These are phyloP conservation scores for Micromonas pusilla DNA, from an alignment of 139 green algal genomes.

Conservation along the genomic window DNA sequence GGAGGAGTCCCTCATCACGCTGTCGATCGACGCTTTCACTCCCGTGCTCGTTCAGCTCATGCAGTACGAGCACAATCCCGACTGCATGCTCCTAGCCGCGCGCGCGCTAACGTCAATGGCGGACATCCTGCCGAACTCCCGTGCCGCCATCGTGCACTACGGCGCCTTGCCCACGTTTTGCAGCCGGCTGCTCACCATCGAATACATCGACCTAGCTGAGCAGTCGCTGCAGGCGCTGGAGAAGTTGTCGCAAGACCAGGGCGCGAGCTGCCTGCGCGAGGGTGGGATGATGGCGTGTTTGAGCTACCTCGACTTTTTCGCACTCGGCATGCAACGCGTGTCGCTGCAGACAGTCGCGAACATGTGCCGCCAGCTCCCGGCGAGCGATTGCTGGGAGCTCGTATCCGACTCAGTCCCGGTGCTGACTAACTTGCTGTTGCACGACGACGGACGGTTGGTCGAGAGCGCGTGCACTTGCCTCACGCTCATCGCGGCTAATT, in stretches of 20 bases:
- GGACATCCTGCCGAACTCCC: slow-evolving; percentile 69
- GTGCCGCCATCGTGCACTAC: slow-evolving; percentile 72
- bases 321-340: slow-evolving; percentile 81
- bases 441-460: slow-evolving; percentile 73
- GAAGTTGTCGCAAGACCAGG: slow-evolving; percentile 87
- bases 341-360: slow-evolving; percentile 80
- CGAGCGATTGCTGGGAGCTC: slow-evolving; percentile 41
- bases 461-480: slow-evolving; percentile 79
- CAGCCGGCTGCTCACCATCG: slow-evolving; percentile 78
- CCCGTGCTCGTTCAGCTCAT: slow-evolving; percentile 80
- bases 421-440: slow-evolving; percentile 75
- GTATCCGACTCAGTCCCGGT: slow-evolving; percentile 71
- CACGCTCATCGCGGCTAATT: slow-evolving; percentile 62
- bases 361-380: slow-evolving; percentile 66
- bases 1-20: slow-evolving; percentile 72
- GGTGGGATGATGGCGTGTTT: slow-evolving; percentile 81
- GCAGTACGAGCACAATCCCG: slow-evolving; percentile 77
- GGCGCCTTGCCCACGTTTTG: slow-evolving; percentile 75
- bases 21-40: slow-evolving; percentile 77
- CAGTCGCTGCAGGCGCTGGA: slow-evolving; percentile 80
- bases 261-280: slow-evolving; percentile 48
- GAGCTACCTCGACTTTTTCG: slow-evolving; percentile 94
- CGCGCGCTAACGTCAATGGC: slow-evolving; percentile 83
- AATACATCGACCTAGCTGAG: slow-evolving; percentile 98
- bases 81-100: slow-evolving; percentile 89